These are phyloP conservation scores for Ascochyta viciae-villosae DNA, from an alignment of 2,329 filamentous ascomycete genomes.

Conservation along the genomic window DNA sequence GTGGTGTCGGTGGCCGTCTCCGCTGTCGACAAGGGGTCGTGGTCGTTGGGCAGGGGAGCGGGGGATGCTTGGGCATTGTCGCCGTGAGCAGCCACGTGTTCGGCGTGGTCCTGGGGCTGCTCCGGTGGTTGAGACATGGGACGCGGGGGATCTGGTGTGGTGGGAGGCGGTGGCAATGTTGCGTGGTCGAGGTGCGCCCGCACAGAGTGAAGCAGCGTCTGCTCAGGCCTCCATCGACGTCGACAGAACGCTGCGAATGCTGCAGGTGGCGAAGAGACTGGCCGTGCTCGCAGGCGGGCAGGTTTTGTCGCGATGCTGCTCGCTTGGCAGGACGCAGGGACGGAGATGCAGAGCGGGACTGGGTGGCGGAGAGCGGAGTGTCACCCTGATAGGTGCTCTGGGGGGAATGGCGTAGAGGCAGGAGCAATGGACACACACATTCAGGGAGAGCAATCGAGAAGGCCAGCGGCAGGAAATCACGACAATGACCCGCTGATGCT, in stretches of 20 bases:
- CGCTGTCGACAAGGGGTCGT: constrained; percentile 16
- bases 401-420: constrained; percentile 4
- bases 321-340: constrained; percentile 34
- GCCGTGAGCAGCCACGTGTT: constrained; percentile 15
- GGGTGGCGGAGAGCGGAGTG: constrained; percentile 15
- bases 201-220: constrained; percentile 7
- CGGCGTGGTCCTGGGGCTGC: constrained; percentile 21
- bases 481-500: constrained; percentile 8
- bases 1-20: constrained; percentile 14
- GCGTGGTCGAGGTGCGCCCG: constrained; percentile 1
- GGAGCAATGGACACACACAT: constrained; percentile 4
- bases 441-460: not conserved
- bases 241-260: constrained; percentile 5
- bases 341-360: constrained; percentile 22
- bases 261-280: constrained; percentile 3
- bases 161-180: constrained; percentile 1
- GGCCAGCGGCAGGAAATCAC: constrained; percentile 5
- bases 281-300: constrained; percentile 8
- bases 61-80: constrained; percentile 22
- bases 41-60: constrained; percentile 14
- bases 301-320: constrained; percentile 14
- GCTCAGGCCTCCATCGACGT: constrained; percentile 34
- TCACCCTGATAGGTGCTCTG: constrained; percentile 1
- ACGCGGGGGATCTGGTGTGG: constrained; percentile 1
- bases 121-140: constrained; percentile 39